Percentiles rank a stretch among this genome's conserved stretches.
These are phyloP conservation scores for Coprinopsis sp. DNA, from an alignment of 768 basidiomycete species.

Conservation along the genomic window DNA sequence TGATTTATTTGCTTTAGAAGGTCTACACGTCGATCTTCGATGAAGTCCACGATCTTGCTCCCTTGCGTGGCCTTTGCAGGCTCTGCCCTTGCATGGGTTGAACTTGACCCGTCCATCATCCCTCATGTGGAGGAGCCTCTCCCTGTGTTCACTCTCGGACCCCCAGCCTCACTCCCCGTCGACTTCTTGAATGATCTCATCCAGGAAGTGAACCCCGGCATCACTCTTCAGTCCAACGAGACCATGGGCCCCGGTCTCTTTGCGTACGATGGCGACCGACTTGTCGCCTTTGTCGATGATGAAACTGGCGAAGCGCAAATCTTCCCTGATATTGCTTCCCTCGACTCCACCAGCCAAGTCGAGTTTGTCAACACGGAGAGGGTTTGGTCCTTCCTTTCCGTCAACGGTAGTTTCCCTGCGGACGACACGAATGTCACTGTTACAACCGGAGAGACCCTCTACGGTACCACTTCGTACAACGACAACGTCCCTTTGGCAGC, in stretches of 20 bases:
- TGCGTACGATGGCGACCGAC: constrained; percentile 4
- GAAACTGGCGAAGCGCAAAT: constrained; percentile 5
- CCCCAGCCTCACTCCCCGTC: not conserved
- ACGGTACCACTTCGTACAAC: not conserved
- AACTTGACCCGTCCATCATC: constrained; percentile 1
- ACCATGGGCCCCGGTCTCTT: constrained; percentile 3
- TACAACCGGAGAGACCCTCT: not conserved
- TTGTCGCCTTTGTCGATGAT: constrained; percentile 8
- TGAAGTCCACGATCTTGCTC: not conserved
- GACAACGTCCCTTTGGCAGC: not conserved
- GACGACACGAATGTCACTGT: constrained; percentile 6
- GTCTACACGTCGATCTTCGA: too few species aligned
- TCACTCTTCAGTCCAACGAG: constrained; percentile 1
- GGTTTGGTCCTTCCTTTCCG: not conserved
- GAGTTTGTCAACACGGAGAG: not conserved
- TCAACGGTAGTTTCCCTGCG: not conserved
- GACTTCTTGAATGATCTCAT: not conserved
- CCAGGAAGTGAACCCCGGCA: not conserved
- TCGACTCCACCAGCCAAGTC: not conserved
- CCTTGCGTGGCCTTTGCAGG: not conserved
- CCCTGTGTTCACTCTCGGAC: not conserved
- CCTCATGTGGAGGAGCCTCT: not conserved
- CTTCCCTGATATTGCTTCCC: constrained; percentile 7
- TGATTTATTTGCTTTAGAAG: too few species aligned
- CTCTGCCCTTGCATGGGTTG: constrained; percentile 1